These are phyloP conservation scores for Psidium guajava DNA, from an alignment of 345 rosid genomes.

Conservation along the genomic window DNA sequence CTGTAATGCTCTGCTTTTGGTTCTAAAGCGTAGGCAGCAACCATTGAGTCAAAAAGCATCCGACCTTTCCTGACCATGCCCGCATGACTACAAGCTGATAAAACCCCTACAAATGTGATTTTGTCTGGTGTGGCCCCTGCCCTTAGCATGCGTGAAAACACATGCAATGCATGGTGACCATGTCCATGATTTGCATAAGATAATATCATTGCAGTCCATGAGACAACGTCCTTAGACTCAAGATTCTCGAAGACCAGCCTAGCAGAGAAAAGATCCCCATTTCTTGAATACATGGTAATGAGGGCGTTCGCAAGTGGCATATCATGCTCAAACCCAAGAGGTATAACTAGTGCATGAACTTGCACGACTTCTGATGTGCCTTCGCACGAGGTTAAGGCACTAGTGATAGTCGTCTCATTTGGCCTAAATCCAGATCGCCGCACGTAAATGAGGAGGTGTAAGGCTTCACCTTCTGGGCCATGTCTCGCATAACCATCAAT, in stretches of 20 bases:
- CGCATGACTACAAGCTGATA: constrained; percentile 29
- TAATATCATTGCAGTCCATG: constrained; percentile 34
- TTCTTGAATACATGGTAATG: constrained; percentile 21
- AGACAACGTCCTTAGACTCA: constrained; percentile 21
- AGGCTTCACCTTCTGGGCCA: constrained; percentile 19
- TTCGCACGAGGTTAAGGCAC: constrained; percentile 15
- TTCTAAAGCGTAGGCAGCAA: constrained; percentile 10
- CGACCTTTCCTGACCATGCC: constrained; percentile 25
- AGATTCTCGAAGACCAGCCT: constrained; percentile 16
- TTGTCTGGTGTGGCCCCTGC: constrained; percentile 25
- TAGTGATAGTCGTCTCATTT: constrained; percentile 21
- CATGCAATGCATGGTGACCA: constrained; percentile 14
- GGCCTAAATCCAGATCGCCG: constrained; percentile 10
- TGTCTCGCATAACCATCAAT: constrained; percentile 28
- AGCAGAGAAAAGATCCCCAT: constrained; percentile 23
- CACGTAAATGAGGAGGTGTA: constrained; percentile 18
- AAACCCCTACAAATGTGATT: constrained; percentile 24
- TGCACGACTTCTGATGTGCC: constrained; percentile 15
- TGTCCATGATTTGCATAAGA: constrained; percentile 32
- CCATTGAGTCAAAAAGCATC: constrained; percentile 18
- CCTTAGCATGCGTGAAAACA: constrained; percentile 21
- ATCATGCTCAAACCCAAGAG: constrained; percentile 18
- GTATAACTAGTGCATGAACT: constrained; percentile 20
- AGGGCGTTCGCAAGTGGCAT: constrained; percentile 17
- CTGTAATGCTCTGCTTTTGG: constrained; percentile 31